Evolutionary conservation across 352 stramenopile species (phyloP), one percentile per base, ranked within the genome.

Genomic region (Paralagenidium karlingii): DNA sequence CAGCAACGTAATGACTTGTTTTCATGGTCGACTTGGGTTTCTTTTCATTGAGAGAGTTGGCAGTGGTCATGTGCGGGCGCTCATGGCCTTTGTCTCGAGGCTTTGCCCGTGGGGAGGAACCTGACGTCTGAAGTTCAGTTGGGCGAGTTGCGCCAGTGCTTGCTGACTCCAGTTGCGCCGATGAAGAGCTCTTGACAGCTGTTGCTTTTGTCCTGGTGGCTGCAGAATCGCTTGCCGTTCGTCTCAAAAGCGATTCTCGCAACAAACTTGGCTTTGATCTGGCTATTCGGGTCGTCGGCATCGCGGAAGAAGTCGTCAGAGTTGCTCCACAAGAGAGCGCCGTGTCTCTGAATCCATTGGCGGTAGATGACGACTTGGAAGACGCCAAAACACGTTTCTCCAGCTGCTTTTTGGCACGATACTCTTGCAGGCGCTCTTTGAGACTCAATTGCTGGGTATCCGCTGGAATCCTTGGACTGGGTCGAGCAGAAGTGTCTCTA

Each of bases 391-490:
- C 15, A 7, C 44, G 15, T 22, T 39, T 41, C 24, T 47, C 32
- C 4, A 26, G 28, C 12, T 34, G 31, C 30, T 77, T 77, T 34
- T 38, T 68, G 8, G 58, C 64, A 32, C 56, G 53, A 36, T 67
- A 77, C 42, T 49, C 40, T 28, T 58, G 51, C 9, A 77, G 41
- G 19, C 64, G 62, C 34, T 68, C 58, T 11, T 46, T 63, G 25
- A 74, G 19, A 7, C 30, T 7, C n/a, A n/a, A n/a, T n/a, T n/a
- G n/a, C n/a, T n/a, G n/a, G n/a, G n/a, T n/a, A n/a, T n/a, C n/a
- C n/a, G n/a, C n/a, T n/a, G n/a, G n/a, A n/a, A n/a, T n/a, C n/a
- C n/a, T n/a, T n/a, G n/a, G n/a, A n/a, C n/a, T n/a, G n/a, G n/a
- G n/a, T n/a, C n/a, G n/a, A n/a, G n/a, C n/a, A n/a, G n/a, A n/a